phyloP scores from a whole-genome alignment of 108 stramenopile genomes.

The Conticribra weissflogii region DNA sequence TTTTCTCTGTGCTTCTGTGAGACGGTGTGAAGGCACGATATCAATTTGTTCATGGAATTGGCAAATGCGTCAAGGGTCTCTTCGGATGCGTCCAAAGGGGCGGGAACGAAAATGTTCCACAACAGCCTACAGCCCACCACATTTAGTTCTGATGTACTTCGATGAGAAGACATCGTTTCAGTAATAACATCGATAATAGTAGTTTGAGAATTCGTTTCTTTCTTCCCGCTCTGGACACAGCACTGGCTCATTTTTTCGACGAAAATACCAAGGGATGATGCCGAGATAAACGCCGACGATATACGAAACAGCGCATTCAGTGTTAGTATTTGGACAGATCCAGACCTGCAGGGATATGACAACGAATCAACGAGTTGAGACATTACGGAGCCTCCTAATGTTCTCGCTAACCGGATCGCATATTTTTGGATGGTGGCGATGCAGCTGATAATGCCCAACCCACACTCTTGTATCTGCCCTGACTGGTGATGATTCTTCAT shows the following conservation, averaged over 20 bases:
- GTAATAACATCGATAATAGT: conserved; percentile 22
- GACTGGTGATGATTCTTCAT: conserved; percentile 21
- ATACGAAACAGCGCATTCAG: conserved; percentile 36
- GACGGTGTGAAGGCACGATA: background rate
- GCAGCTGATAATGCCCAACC: conserved; percentile 25
- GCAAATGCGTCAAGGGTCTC: conserved; percentile 1
- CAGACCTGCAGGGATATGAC: conserved; percentile 5
- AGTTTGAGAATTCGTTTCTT: background rate
- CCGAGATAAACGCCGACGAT: conserved; percentile 31
- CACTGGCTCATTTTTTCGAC: conserved; percentile 26
- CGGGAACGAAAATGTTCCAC: conserved; percentile 17
- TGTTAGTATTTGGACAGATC: conserved; percentile 12
- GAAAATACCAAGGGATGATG: conserved; percentile 7
- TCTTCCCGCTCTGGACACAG: background rate
- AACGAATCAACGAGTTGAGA: conserved; percentile 21
- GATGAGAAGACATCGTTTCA: conserved; percentile 8
- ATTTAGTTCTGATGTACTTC: conserved; percentile 7
- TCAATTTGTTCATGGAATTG: background rate
- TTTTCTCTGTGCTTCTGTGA: background rate
- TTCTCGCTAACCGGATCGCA: conserved; percentile 15
- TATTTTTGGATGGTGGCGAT: conserved; percentile 13
- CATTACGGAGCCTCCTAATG: conserved; percentile 21
- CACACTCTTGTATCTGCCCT: conserved; percentile 17
- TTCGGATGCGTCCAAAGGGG: background rate
- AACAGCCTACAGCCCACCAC: conserved; percentile 30